A percentile compares a stretch with the other conserved stretches of the same genome.
Conservation (phyloP, 116 monocot genomes). For the Trichopus zeylanicus region DNA sequence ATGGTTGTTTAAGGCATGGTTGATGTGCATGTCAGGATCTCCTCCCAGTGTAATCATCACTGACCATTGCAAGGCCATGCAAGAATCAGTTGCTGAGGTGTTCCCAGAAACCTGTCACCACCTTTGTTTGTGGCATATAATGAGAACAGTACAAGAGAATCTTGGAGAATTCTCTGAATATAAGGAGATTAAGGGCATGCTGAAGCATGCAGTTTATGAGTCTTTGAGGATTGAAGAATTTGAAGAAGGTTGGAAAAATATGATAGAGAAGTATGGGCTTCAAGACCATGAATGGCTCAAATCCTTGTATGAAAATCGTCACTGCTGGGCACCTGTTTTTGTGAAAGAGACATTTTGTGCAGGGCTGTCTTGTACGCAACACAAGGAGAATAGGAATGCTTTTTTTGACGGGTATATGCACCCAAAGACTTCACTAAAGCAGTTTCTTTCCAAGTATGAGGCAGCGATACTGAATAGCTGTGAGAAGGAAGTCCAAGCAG, state of each 20-base stretch:
- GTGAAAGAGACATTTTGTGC: slow-evolving; percentile 24
- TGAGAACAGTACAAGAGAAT: slow-evolving; percentile 14
- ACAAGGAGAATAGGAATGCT: slow-evolving; percentile 6
- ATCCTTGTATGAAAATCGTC: slow-evolving; percentile 18
- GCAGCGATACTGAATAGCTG: slow-evolving; percentile 2
- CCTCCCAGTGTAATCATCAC: slow-evolving; percentile 22
- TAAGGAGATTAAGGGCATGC: slow-evolving; percentile 10
- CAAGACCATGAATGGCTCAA: slow-evolving; percentile 22
- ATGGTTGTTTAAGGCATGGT: slow-evolving; percentile 19
- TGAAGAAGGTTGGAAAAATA: slow-evolving; percentile 20
- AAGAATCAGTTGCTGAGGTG: slow-evolving; percentile 12
- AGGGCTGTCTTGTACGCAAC: slow-evolving; percentile 8
- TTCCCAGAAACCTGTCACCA: slow-evolving; percentile 20
- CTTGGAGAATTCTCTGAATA: slow-evolving; percentile 15
- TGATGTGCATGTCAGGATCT: slow-evolving; percentile 16
- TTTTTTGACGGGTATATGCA: slow-evolving; percentile 21
- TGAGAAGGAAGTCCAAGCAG: slow-evolving; percentile 28
- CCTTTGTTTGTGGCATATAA: slow-evolving; percentile 21
- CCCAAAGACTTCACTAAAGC: slow-evolving; percentile 19
- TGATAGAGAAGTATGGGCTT: slow-evolving; percentile 22
- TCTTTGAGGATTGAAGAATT: slow-evolving; percentile 18
- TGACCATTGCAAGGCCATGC: slow-evolving; percentile 16
- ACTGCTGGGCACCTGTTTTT: slow-evolving; percentile 24
- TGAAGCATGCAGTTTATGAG: slow-evolving; percentile 16
- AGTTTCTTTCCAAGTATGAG: slow-evolving; percentile 18